These are phyloP conservation scores for Suillus lakei DNA, from an alignment of 768 basidiomycete genomes.

Conservation along the genomic window DNA sequence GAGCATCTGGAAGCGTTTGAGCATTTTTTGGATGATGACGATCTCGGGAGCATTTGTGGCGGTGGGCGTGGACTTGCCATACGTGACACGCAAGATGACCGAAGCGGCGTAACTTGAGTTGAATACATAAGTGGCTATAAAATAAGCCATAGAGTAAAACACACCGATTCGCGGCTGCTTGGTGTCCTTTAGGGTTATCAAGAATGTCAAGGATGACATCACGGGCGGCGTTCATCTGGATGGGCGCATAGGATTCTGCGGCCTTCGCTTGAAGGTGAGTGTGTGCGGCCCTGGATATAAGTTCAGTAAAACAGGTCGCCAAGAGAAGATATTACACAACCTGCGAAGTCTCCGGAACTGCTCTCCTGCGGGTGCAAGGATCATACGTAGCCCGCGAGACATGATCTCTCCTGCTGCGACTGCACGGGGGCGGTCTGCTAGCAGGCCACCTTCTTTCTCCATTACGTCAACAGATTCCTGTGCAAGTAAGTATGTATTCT, in stretches of 20 bases:
- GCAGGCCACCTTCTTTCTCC: conserved; percentile 64
- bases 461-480: conserved; percentile 67
- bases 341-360: conserved; percentile 64
- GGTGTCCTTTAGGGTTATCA: conserved; percentile 45
- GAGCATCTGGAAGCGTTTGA: conserved; percentile 39
- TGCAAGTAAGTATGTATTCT: neutral
- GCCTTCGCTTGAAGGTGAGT: conserved; percentile 61
- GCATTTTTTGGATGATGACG: conserved; percentile 36
- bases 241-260: conserved; percentile 51
- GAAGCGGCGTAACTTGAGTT: conserved; percentile 36
- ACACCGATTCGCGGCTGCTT: conserved; percentile 53
- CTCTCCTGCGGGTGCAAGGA: conserved; percentile 61
- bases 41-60: conserved; percentile 36
- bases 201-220: conserved; percentile 39
- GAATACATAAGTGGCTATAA: conserved; percentile 32
- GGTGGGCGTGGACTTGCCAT: conserved; percentile 39
- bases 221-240: conserved; percentile 44
- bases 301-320: neutral
- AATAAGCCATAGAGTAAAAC: conserved; percentile 51
- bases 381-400: conserved; percentile 60
- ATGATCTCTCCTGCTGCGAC: conserved; percentile 66
- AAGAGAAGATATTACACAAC: conserved; percentile 32
- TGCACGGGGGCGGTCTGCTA: conserved; percentile 58
- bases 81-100: conserved; percentile 39
- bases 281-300: conserved; percentile 52